A percentile compares a stretch with the other conserved stretches of the same genome.
Evolutionary conservation across 2,329 filamentous ascomycete species (phyloP).

Genomic region (Diaporthe sp.): DNA sequence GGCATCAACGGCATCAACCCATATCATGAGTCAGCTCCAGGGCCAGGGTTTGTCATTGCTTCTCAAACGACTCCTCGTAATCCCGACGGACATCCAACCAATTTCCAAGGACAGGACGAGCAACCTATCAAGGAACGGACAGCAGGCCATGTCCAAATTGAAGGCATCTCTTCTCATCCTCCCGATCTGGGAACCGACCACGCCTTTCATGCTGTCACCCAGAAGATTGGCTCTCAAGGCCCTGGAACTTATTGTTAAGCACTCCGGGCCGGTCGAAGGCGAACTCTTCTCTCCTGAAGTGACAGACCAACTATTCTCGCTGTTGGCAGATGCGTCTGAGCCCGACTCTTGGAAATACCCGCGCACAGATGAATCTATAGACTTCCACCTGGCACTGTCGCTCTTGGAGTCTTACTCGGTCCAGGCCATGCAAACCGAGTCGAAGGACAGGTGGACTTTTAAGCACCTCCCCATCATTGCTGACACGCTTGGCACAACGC

Average conservation of each 20-base stretch:
- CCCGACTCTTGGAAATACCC: conserved; percentile 54
- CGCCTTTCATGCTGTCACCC: conserved; percentile 68
- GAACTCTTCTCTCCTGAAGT: conserved; percentile 64
- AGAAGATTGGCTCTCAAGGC: conserved; percentile 74
- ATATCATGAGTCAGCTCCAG: conserved; percentile 70
- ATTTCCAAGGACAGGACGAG: conserved; percentile 75
- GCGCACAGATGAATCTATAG: conserved; percentile 50
- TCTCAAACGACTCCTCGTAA: conserved; percentile 67
- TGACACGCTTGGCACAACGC: conserved; percentile 58
- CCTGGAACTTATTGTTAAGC: conserved; percentile 69
- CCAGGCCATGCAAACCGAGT: conserved; percentile 59
- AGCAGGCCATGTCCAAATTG: conserved; percentile 67
- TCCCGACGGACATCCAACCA: conserved; percentile 67
- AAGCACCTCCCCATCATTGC: conserved; percentile 67
- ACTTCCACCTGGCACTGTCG: conserved; percentile 60
- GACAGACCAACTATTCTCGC: conserved; percentile 62
- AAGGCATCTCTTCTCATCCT: conserved; percentile 66
- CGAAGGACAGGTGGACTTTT: conserved; percentile 60
- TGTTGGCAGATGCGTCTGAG: conserved; percentile 55
- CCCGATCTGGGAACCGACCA: conserved; percentile 71
- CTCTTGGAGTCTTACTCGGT: conserved; percentile 69
- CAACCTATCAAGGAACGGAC: conserved; percentile 77
- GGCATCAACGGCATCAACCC: conserved; percentile 69
- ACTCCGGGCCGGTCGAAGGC: conserved; percentile 62
- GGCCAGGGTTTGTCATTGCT: conserved; percentile 67